phyloP scores from a whole-genome alignment of 1,284 basidiomycete species.

The Meira nashicola region DNA sequence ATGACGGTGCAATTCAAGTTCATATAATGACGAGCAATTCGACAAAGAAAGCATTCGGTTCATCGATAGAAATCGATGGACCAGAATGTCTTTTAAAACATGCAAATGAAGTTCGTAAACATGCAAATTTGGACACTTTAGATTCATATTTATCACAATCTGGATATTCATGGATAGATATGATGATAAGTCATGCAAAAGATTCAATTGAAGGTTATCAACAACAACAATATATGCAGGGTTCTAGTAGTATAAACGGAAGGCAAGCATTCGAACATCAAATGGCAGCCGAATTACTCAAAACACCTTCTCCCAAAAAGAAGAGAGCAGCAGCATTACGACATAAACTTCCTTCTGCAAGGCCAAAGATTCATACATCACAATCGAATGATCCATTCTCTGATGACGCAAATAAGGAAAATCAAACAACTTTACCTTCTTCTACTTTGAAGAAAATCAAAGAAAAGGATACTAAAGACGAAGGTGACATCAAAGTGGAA shows the following conservation, averaged over 20 bases:
- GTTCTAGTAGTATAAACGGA: background rate
- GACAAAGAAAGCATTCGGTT: background rate
- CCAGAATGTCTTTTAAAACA: constrained; percentile 9
- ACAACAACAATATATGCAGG: constrained; percentile 1
- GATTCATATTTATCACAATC: constrained; percentile 20
- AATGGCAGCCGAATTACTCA: constrained; percentile 36
- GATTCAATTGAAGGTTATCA: constrained; percentile 26
- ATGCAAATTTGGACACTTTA: constrained; percentile 32
- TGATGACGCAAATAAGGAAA: constrained; percentile 1
- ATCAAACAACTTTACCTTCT: background rate
- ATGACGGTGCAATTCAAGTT: too few species aligned
- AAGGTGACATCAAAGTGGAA: background rate
- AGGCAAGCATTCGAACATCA: constrained; percentile 16
- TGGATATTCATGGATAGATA: constrained; percentile 27
- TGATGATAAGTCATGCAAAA: constrained; percentile 27
- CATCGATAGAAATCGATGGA: background rate
- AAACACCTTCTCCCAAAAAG: constrained; percentile 26
- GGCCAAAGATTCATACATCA: background rate
- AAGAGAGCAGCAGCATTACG: too few species aligned
- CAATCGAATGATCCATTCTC: background rate
- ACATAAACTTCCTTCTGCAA: background rate
- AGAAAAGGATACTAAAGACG: background rate
- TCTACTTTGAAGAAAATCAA: background rate
- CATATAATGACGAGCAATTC: background rate
- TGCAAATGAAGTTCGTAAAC: constrained; percentile 34